Evolutionary conservation across 2,329 filamentous ascomycete genomes (phyloP).

Genomic region (Metarhizium brunneum): DNA sequence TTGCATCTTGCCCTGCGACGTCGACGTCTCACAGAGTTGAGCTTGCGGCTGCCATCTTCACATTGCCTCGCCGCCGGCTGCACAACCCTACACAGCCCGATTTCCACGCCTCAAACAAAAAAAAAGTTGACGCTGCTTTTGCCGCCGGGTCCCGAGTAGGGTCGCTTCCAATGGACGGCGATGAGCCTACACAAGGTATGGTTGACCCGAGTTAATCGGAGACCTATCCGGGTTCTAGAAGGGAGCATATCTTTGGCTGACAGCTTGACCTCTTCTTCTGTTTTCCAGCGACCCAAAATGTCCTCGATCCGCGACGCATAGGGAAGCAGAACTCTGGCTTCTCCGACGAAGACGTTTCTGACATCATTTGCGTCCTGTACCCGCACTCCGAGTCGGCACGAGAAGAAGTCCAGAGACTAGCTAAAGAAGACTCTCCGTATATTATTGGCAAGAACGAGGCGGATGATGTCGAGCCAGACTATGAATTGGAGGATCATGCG

Average conservation of each 20-base stretch:
- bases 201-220: background rate
- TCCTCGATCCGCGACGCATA: slow-evolving; percentile 69
- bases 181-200: slow-evolving; percentile 34
- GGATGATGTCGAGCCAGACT: slow-evolving; percentile 41
- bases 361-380: slow-evolving; percentile 83
- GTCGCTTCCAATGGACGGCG: slow-evolving; percentile 33
- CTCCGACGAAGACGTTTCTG: slow-evolving; percentile 70
- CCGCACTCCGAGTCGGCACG: slow-evolving; percentile 67
- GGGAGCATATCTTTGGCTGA: background rate
- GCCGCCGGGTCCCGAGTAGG: slow-evolving; percentile 6
- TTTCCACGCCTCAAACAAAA: background rate
- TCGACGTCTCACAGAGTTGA: background rate
- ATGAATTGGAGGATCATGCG: slow-evolving; percentile 40
- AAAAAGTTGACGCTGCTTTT: background rate
- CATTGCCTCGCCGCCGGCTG: background rate
- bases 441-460: slow-evolving; percentile 40
- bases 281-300: slow-evolving; percentile 21
- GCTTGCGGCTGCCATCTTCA: background rate
- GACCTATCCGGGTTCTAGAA: too few species aligned
- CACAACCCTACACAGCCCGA: background rate
- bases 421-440: slow-evolving; percentile 36
- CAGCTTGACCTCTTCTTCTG: background rate
- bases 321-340: slow-evolving; percentile 78
- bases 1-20: background rate
- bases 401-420: slow-evolving; percentile 52